These are phyloP conservation scores for Epichloe bromicola DNA, from an alignment of 2,329 filamentous ascomycete genomes.

Conservation along the genomic window DNA sequence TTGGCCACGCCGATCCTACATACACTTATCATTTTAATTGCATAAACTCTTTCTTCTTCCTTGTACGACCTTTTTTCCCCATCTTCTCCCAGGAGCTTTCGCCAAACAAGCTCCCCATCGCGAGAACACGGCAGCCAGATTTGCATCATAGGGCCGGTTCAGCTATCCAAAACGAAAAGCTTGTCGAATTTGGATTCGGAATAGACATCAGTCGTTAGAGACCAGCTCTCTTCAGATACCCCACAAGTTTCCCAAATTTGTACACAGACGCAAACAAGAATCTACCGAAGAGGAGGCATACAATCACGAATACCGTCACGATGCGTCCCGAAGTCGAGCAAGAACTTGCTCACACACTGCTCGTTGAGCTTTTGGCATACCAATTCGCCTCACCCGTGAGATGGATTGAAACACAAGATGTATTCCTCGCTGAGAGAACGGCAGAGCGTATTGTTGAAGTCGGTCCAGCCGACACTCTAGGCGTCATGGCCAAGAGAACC, in stretches of 20 bases:
- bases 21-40: slow-evolving; percentile 7
- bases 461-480: slow-evolving; percentile 89
- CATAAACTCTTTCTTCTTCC: slow-evolving; percentile 6
- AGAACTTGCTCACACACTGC: slow-evolving; percentile 94
- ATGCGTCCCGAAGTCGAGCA: slow-evolving; percentile 99
- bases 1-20: slow-evolving; percentile 11
- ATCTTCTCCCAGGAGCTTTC: slow-evolving; percentile 11
- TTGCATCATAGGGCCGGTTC: not conserved
- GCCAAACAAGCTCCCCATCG: slow-evolving; percentile 2
- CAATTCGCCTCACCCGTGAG: slow-evolving; percentile 97
- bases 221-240: not conserved
- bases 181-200: not conserved
- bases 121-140: not conserved
- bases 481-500: slow-evolving; percentile 94
- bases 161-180: not conserved
- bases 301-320: slow-evolving; percentile 22
- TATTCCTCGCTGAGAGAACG: slow-evolving; percentile 89
- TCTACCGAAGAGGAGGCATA: not conserved
- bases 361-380: slow-evolving; percentile 97
- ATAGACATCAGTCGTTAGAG: not conserved
- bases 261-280: not conserved
- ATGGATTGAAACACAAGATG: slow-evolving; percentile 99
- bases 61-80: slow-evolving; percentile 6
- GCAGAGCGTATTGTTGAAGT: slow-evolving; percentile 97
- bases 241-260: not conserved